These are phyloP conservation scores for Trichoderma arundinaceum DNA, from an alignment of 2,329 filamentous ascomycete species.

Conservation along the genomic window DNA sequence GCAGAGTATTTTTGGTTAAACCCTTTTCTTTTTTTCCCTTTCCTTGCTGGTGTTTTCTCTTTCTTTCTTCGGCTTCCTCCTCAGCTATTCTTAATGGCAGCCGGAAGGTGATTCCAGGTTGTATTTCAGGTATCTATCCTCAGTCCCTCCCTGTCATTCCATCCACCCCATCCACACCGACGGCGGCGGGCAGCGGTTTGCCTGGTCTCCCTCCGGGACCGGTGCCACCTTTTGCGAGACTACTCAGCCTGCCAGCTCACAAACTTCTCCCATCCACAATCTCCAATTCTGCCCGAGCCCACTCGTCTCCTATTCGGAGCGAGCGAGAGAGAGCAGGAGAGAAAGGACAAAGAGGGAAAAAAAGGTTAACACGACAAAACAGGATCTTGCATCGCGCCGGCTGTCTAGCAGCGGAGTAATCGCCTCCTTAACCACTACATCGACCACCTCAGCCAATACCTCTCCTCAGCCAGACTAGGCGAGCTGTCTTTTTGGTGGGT, in stretches of 20 bases:
- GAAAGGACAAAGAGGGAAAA: neutral
- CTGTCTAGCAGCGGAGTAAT: constrained; percentile 26
- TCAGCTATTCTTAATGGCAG: constrained; percentile 23
- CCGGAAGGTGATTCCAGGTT: constrained; percentile 20
- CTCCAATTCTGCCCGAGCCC: constrained; percentile 14
- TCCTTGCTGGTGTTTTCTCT: constrained; percentile 8
- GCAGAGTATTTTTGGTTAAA: constrained; percentile 17
- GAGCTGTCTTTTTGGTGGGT: constrained; percentile 17
- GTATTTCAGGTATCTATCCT: constrained; percentile 16
- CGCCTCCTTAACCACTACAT: constrained; percentile 9
- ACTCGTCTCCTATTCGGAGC: constrained; percentile 8
- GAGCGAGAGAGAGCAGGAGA: neutral
- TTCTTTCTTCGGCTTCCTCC: neutral
- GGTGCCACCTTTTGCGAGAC: constrained; percentile 13
- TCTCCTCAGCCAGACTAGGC: neutral
- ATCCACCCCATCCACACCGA: constrained; percentile 15
- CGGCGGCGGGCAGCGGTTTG: constrained; percentile 6
- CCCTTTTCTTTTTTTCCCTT: neutral
- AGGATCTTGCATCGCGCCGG: constrained; percentile 25
- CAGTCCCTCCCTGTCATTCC: constrained; percentile 7
- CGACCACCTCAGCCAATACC: constrained; percentile 19
- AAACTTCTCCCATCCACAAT: constrained; percentile 16
- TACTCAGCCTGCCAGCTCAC: constrained; percentile 23
- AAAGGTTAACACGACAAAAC: constrained; percentile 24
- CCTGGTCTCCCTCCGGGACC: constrained; percentile 4